A percentile compares a stretch with the other conserved stretches of the same genome.
Evolutionary conservation across 1,139 yeast genomes (phyloP).

Genomic region (Candida sojae): DNA sequence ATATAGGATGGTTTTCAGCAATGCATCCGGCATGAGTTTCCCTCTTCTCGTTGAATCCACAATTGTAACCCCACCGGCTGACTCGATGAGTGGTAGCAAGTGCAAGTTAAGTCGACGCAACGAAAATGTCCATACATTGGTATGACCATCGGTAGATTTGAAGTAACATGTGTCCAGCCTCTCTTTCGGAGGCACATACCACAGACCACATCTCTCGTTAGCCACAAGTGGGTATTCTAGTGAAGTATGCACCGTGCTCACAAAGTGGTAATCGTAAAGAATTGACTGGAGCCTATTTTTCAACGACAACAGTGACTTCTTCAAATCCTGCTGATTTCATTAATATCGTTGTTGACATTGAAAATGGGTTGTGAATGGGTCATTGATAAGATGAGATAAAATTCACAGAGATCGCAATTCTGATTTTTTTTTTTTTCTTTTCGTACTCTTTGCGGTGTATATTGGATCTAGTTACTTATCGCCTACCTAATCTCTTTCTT

Average conservation of each 20-base stretch:
- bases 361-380: conserved; percentile 22
- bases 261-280: conserved; percentile 51
- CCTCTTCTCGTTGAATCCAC: conserved; percentile 88
- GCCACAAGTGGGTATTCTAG: conserved; percentile 51
- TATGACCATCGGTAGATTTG: conserved; percentile 91
- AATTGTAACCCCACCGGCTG: conserved; percentile 52
- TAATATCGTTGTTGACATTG: conserved; percentile 18
- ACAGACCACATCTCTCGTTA: conserved; percentile 84
- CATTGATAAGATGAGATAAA: not conserved
- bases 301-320: conserved; percentile 57
- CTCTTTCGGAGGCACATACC: conserved; percentile 59
- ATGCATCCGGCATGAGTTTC: conserved; percentile 81
- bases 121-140: conserved; percentile 77
- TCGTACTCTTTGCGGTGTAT: not conserved
- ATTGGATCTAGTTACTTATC: not conserved
- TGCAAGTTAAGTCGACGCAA: conserved; percentile 74
- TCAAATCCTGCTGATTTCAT: conserved; percentile 34
- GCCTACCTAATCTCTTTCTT: conserved; percentile 18
- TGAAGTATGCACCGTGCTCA: conserved; percentile 16
- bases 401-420: not conserved
- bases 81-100: conserved; percentile 49
- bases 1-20: conserved; percentile 81
- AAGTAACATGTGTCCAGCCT: conserved; percentile 56
- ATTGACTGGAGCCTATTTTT: conserved; percentile 73
- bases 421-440: not conserved